These are phyloP conservation scores for Phyllostachys edulis DNA, from an alignment of 176 grass and related monocot species.

Conservation along the genomic window DNA sequence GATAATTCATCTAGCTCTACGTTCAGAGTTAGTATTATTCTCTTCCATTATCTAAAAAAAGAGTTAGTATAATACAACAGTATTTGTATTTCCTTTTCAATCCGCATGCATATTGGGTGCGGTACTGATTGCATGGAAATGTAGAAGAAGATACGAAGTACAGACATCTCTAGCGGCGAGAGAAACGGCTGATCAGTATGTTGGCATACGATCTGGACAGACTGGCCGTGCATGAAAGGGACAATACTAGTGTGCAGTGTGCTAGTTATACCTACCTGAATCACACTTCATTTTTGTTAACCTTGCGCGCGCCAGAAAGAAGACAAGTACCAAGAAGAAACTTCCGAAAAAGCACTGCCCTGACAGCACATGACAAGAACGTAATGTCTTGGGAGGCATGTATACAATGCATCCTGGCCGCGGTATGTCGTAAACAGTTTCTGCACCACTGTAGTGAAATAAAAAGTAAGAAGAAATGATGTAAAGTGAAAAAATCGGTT, in stretches of 20 bases:
- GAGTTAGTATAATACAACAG: neutral
- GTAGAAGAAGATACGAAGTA: slow-evolving; percentile 12
- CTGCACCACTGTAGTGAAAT: neutral
- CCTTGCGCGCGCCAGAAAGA: neutral
- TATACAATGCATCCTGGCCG: neutral
- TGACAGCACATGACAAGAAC: neutral
- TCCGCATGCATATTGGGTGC: neutral
- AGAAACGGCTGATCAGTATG: slow-evolving; percentile 31
- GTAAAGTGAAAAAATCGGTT: too few relatives aligned
- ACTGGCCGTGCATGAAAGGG: slow-evolving; percentile 19
- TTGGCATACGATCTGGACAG: slow-evolving; percentile 9
- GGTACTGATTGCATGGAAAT: slow-evolving; percentile 19
- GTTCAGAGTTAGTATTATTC: neutral
- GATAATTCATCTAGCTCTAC: neutral
- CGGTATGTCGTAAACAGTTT: slow-evolving; percentile 2
- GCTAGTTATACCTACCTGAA: slow-evolving; percentile 4
- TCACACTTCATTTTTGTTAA: neutral
- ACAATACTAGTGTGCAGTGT: neutral
- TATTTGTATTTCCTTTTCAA: neutral
- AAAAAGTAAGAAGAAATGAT: neutral
- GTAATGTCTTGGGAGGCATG: neutral
- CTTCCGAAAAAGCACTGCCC: neutral
- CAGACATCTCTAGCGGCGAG: neutral
- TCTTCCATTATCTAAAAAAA: too few relatives aligned
- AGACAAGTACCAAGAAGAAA: neutral